These are phyloP conservation scores for Solanum habrochaites DNA, from an alignment of 257 asterid genomes.

Conservation along the genomic window DNA sequence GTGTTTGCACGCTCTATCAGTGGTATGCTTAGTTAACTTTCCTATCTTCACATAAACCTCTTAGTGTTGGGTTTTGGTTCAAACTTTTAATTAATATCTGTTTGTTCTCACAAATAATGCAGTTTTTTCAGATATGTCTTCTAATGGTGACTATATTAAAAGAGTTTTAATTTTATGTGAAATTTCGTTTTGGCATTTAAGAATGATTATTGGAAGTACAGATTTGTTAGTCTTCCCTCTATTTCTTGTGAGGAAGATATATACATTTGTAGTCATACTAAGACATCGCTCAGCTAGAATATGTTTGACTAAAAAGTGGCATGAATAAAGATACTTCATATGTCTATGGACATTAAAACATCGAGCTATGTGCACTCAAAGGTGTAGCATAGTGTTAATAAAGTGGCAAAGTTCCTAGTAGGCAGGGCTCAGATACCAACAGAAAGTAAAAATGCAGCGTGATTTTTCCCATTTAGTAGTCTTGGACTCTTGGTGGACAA, in stretches of 20 bases:
- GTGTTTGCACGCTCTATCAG: not conserved
- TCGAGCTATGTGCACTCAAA: not conserved
- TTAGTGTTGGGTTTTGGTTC: not conserved
- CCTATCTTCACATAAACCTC: not conserved
- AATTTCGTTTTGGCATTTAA: not conserved
- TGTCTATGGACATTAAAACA: not conserved
- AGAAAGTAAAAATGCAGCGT: not conserved
- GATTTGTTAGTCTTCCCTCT: not conserved
- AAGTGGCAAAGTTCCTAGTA: not conserved
- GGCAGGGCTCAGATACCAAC: not conserved
- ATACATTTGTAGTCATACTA: not conserved
- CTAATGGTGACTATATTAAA: not conserved
- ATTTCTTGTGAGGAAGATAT: not conserved
- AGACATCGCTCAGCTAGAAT: not conserved
- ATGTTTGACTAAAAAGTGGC: not conserved
- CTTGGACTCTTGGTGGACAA: not conserved
- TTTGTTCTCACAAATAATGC: not conserved
- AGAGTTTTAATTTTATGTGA: not conserved
- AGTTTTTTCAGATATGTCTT: not conserved
- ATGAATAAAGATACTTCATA: not conserved
- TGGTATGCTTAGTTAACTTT: not conserved
- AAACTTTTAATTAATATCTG: not conserved
- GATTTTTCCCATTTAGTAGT: not conserved
- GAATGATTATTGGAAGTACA: not conserved
- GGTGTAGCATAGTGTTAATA: not conserved